phyloP scores from a whole-genome alignment of 2,329 filamentous ascomycete genomes.

The Colletotrichum liaoningense region DNA sequence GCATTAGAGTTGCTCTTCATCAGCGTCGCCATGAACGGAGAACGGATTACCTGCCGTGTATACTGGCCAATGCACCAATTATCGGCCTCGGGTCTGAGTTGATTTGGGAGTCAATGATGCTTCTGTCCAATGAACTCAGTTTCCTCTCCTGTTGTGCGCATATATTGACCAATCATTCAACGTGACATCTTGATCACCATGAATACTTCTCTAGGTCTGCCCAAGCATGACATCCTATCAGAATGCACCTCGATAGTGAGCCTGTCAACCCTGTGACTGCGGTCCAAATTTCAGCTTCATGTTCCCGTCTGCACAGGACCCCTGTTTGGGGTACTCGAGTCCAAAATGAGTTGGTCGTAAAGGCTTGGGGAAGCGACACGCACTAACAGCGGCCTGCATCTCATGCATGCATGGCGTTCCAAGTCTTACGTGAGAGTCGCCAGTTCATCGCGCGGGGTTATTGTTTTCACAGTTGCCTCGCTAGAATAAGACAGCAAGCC shows the following conservation, averaged over 20 bases:
- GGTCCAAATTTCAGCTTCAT: neutral
- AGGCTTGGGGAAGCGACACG: neutral
- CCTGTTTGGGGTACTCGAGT: neutral
- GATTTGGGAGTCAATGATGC: no score
- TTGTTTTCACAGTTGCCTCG: neutral
- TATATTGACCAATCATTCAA: no score
- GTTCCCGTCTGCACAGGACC: neutral
- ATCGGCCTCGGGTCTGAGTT: no score
- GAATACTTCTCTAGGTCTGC: no score
- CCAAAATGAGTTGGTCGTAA: slow-evolving; percentile 17
- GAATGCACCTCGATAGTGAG: neutral
- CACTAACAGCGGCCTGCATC: neutral
- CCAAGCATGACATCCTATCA: no score
- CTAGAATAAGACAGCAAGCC: neutral
- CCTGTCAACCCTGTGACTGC: neutral
- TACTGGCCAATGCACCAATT: no score
- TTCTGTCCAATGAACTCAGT: no score
- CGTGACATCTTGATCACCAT: no score
- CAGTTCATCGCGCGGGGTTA: slow-evolving; percentile 7
- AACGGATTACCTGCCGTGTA: no score
- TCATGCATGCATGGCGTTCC: neutral
- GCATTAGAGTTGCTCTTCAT: no score
- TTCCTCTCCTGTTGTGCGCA: no score
- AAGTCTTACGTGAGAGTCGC: slow-evolving; percentile 29
- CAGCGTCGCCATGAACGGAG: no score